Conservation (phyloP, 805 yeast genomes). For the Starmerella cellae region DNA sequence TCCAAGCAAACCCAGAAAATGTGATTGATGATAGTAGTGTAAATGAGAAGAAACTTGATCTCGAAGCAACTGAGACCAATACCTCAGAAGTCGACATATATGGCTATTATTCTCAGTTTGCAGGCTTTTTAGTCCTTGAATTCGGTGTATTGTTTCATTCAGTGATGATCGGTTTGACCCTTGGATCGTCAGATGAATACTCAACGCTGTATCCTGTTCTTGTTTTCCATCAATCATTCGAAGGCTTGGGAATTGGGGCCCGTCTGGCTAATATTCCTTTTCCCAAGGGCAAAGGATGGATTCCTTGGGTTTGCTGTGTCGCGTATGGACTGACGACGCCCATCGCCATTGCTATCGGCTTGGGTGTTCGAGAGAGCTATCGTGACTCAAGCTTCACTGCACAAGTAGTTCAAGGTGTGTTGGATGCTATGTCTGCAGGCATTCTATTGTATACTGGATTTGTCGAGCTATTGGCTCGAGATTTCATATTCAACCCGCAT, state of each 20-base stretch:
- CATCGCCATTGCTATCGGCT: conserved; percentile 56
- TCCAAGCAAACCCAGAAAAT: conserved; percentile 7
- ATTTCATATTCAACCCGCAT: conserved; percentile 40
- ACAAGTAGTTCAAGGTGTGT: conserved; percentile 45
- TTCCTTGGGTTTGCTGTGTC: conserved; percentile 40
- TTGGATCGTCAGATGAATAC: conserved; percentile 54
- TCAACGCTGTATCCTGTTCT: conserved; percentile 48
- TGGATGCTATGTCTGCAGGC: conserved; percentile 62
- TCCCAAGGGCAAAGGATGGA: conserved; percentile 35
- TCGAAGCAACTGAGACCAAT: neutral
- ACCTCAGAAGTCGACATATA: conserved; percentile 28
- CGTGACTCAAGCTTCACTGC: conserved; percentile 42
- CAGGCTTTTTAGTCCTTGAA: conserved; percentile 46
- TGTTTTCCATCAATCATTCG: conserved; percentile 66
- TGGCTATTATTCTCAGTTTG: conserved; percentile 28
- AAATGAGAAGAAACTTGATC: neutral
- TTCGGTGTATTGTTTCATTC: conserved; percentile 67
- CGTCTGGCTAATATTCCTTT: conserved; percentile 48
- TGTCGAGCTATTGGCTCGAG: conserved; percentile 65
- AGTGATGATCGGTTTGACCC: conserved; percentile 55
- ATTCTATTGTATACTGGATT: conserved; percentile 58
- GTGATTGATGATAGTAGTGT: neutral
- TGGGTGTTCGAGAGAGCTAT: conserved; percentile 52
- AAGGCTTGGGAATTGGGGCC: conserved; percentile 68
- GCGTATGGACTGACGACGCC: conserved; percentile 55